Conservation (phyloP, 2,329 filamentous ascomycete genomes). For the Westerdykella sp. region DNA sequence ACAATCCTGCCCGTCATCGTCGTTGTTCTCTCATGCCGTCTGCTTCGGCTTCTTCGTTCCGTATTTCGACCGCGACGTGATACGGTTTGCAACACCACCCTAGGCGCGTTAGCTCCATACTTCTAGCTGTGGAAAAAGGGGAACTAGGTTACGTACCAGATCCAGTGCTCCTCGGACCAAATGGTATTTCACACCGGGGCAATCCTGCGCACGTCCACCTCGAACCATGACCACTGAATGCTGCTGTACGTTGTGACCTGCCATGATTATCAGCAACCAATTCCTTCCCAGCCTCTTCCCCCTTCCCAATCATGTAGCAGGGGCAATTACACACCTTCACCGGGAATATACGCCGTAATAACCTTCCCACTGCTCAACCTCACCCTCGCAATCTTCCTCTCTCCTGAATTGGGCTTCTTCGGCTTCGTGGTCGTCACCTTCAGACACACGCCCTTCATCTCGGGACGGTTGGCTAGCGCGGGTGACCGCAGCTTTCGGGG, state of each 20-base stretch:
- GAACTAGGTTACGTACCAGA: slow-evolving; percentile 59
- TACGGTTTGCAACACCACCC: slow-evolving; percentile 84
- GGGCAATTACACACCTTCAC: slow-evolving; percentile 58
- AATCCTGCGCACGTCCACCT: slow-evolving; percentile 90
- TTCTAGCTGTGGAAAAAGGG: not conserved
- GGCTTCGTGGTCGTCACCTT: slow-evolving; percentile 90
- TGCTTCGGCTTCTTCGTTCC: slow-evolving; percentile 96
- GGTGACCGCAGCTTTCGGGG: slow-evolving; percentile 85
- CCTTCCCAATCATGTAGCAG: not conserved
- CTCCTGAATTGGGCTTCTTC: slow-evolving; percentile 98
- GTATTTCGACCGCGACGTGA: slow-evolving; percentile 87
- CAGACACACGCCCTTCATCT: slow-evolving; percentile 92
- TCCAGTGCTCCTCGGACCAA: slow-evolving; percentile 86
- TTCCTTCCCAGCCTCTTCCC: slow-evolving; percentile 2
- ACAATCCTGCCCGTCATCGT: slow-evolving; percentile 8
- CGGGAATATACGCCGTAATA: slow-evolving; percentile 90
- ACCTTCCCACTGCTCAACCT: slow-evolving; percentile 79
- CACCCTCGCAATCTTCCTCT: slow-evolving; percentile 91
- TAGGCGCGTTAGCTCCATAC: slow-evolving; percentile 38
- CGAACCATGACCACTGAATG: slow-evolving; percentile 96
- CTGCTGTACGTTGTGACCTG: slow-evolving; percentile 94
- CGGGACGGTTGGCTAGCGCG: slow-evolving; percentile 67
- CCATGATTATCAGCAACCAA: slow-evolving; percentile 5
- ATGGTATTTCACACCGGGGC: slow-evolving; percentile 95
- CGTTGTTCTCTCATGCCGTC: slow-evolving; percentile 13